Percentiles rank a stretch among this genome's conserved stretches.
Conservation (phyloP, 192 early-diverging fungal species). For the Umbelopsis sp. region DNA sequence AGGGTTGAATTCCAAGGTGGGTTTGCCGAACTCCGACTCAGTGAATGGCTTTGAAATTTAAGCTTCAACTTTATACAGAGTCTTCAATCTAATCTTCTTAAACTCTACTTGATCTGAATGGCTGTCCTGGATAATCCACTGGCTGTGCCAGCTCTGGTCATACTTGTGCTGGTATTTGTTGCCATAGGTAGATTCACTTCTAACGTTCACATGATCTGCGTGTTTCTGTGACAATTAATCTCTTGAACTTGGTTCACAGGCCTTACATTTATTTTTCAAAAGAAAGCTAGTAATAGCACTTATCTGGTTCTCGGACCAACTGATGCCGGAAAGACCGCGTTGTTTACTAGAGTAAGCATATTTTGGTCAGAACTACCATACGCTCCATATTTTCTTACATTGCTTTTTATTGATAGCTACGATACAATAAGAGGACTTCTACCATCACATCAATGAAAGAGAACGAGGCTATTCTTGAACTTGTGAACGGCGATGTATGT, state of each 20-base stretch:
- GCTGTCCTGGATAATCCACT: constrained; percentile 15
- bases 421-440: constrained; percentile 43
- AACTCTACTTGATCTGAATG: background rate
- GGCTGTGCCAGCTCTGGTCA: background rate
- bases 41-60: background rate
- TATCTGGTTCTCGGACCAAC: constrained; percentile 33
- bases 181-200: background rate
- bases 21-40: constrained; percentile 5
- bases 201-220: too few relatives aligned
- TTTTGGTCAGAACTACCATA: background rate
- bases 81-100: background rate
- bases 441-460: constrained; percentile 76
- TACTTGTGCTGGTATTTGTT: background rate
- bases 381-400: background rate
- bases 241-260: background rate
- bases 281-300: constrained; percentile 29
- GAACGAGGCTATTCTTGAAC: constrained; percentile 61
- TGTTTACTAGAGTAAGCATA: constrained; percentile 32
- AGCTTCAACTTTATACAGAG: background rate
- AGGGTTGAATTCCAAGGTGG: background rate
- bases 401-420: constrained; percentile 42
- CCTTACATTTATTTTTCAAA: constrained; percentile 16
- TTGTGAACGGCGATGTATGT: constrained; percentile 20
- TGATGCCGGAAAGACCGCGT: constrained; percentile 39
- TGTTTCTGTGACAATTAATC: too few relatives aligned